A percentile compares a stretch with the other conserved stretches of the same genome.
phyloP scores from a whole-genome alignment of 768 basidiomycete genomes.

The Phylloporus sp. region DNA sequence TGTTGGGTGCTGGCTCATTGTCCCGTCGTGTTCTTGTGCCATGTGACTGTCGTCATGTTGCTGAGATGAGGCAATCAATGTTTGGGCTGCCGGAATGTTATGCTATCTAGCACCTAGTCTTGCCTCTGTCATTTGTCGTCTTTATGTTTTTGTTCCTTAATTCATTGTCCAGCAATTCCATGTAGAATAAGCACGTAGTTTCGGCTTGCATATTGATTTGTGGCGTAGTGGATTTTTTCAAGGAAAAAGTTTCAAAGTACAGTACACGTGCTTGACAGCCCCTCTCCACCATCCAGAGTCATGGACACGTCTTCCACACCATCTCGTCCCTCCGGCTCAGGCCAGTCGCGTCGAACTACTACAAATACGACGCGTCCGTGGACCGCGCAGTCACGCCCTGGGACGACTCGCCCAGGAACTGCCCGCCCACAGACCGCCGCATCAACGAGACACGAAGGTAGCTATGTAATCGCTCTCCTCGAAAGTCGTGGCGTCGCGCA shows the following conservation, averaged over 20 bases:
- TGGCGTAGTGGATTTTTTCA: no score
- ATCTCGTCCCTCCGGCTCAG: slow-evolving; percentile 10
- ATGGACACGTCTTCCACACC: slow-evolving; percentile 12
- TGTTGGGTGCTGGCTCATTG: slow-evolving; percentile 10
- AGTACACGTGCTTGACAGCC: no score
- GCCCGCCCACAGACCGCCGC: slow-evolving; percentile 62
- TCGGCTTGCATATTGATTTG: no score
- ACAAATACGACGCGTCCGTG: slow-evolving; percentile 38
- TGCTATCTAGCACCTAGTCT: slow-evolving; percentile 20
- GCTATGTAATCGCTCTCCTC: slow-evolving; percentile 61
- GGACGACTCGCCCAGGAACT: slow-evolving; percentile 31
- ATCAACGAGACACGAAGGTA: slow-evolving; percentile 54
- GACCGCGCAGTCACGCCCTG: slow-evolving; percentile 55
- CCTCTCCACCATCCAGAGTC: neutral
- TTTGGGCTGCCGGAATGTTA: slow-evolving; percentile 10
- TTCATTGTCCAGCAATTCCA: slow-evolving; percentile 28
- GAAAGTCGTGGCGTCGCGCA: slow-evolving; percentile 75
- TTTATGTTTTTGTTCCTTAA: slow-evolving; percentile 4
- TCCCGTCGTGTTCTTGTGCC: slow-evolving; percentile 2
- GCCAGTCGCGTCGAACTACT: slow-evolving; percentile 12
- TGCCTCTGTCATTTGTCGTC: slow-evolving; percentile 13
- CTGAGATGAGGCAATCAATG: slow-evolving; percentile 3
- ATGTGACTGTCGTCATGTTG: slow-evolving; percentile 5
- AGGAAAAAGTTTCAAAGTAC: no score
- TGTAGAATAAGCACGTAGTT: slow-evolving; percentile 32